phyloP scores from a whole-genome alignment of 2,329 filamentous ascomycete species.

The Tolypocladium ophioglossoides region DNA sequence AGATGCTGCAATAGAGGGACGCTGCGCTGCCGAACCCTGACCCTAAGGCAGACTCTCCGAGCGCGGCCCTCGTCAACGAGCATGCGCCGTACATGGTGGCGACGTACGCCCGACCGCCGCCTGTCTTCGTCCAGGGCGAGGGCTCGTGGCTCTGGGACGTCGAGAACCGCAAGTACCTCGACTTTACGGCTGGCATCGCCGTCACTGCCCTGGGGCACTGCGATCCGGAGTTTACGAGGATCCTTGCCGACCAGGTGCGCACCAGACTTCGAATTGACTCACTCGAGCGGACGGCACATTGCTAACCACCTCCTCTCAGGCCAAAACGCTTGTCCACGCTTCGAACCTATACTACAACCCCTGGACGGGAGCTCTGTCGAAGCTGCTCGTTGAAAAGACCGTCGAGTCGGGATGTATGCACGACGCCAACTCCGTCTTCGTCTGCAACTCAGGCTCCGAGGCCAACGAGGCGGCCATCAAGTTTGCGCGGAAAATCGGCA shows the following conservation, averaged over 20 bases:
- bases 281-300: neutral
- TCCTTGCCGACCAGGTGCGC: conserved; percentile 67
- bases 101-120: conserved; percentile 83
- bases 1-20: conserved; percentile 12
- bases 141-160: conserved; percentile 86
- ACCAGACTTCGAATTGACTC: neutral
- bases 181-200: conserved; percentile 92
- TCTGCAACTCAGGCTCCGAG: conserved; percentile 94
- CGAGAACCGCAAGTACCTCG: conserved; percentile 80
- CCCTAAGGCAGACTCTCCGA: conserved; percentile 62
- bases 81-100: conserved; percentile 86
- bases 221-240: conserved; percentile 63
- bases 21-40: conserved; percentile 53
- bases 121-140: conserved; percentile 80
- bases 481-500: conserved; percentile 86
- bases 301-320: conserved; percentile 23
- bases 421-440: conserved; percentile 68
- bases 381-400: conserved; percentile 75
- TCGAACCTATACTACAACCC: conserved; percentile 97
- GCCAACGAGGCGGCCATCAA: conserved; percentile 98
- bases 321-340: conserved; percentile 73
- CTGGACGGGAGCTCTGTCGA: conserved; percentile 84
- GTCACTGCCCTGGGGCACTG: conserved; percentile 90
- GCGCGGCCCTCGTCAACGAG: conserved; percentile 61
- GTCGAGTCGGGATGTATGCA: conserved; percentile 71